Evolutionary conservation across 2,329 filamentous ascomycete genomes (phyloP).

Genomic region (Scedosporium apiospermum): DNA sequence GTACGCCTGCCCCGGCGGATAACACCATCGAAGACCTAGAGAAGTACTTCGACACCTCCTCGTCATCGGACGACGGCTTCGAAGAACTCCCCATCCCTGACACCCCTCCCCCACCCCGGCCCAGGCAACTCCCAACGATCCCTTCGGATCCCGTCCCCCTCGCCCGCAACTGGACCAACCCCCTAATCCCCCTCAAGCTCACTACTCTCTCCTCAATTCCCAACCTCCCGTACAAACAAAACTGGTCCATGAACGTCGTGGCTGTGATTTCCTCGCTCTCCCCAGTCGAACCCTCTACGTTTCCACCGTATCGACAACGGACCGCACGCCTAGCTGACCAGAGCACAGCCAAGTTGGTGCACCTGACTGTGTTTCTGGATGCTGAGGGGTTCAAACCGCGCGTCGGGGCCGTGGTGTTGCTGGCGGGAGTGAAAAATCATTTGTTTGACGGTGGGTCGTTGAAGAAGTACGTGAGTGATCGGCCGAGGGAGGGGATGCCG

Average conservation of each 20-base stretch:
- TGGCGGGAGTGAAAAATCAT: conserved; percentile 49
- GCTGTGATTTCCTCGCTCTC: conserved; percentile 39
- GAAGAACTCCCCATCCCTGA: conserved; percentile 17
- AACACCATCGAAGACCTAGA: neutral
- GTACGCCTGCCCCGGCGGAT: neutral
- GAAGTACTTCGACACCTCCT: neutral
- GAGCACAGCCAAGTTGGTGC: conserved; percentile 41
- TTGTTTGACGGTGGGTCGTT: conserved; percentile 37
- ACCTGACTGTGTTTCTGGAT: conserved; percentile 45
- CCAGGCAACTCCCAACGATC: neutral
- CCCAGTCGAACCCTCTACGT: conserved; percentile 34
- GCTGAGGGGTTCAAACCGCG: conserved; percentile 36
- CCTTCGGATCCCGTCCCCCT: conserved; percentile 21
- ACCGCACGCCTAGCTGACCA: conserved; percentile 41
- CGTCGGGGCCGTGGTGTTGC: conserved; percentile 38
- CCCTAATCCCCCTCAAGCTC: conserved; percentile 37
- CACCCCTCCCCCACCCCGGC: conserved; percentile 3
- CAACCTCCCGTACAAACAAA: conserved; percentile 44
- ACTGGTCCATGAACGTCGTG: conserved; percentile 48
- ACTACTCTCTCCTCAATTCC: conserved; percentile 40
- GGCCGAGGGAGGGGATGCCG: conserved; percentile 19
- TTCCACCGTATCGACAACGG: conserved; percentile 42
- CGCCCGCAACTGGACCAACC: conserved; percentile 31
- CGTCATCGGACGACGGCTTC: conserved; percentile 15
- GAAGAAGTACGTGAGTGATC: conserved; percentile 34